Evolutionary conservation across 1,139 yeast species (phyloP).

Genomic region (Nakaseomyces delphensis): DNA sequence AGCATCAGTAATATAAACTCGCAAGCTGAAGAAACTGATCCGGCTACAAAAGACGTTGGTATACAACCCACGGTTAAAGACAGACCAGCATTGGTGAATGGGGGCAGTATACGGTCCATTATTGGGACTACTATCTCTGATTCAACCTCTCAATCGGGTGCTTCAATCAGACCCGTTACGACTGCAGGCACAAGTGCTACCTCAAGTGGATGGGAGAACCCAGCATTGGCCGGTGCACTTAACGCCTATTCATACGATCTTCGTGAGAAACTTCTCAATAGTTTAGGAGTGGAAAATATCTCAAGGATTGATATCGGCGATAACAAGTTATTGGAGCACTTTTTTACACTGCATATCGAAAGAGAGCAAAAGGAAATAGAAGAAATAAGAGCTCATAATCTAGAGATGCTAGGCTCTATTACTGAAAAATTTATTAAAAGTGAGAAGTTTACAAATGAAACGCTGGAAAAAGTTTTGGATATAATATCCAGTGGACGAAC

Average conservation of each 20-base stretch:
- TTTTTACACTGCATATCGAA: slow-evolving; percentile 16
- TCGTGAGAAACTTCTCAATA: slow-evolving; percentile 11
- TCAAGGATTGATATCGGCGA: slow-evolving; percentile 11
- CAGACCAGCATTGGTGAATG: neutral
- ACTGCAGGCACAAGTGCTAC: slow-evolving; percentile 6
- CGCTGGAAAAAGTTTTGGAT: slow-evolving; percentile 15
- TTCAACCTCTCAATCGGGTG: neutral
- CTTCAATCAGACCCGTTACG: slow-evolving; percentile 1
- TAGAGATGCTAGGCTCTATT: slow-evolving; percentile 14
- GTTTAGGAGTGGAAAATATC: slow-evolving; percentile 13
- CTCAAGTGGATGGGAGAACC: slow-evolving; percentile 6
- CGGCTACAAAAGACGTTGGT: neutral
- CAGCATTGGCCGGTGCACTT: slow-evolving; percentile 3
- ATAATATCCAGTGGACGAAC: slow-evolving; percentile 7
- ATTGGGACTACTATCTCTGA: neutral
- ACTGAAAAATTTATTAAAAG: slow-evolving; percentile 17
- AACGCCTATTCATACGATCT: slow-evolving; percentile 5
- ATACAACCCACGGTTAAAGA: neutral
- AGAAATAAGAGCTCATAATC: slow-evolving; percentile 15
- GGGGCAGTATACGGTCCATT: neutral
- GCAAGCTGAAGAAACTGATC: neutral
- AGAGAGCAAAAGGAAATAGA: slow-evolving; percentile 18
- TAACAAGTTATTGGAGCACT: slow-evolving; percentile 13
- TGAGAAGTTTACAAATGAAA: slow-evolving; percentile 14
- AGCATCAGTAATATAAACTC: neutral